phyloP scores from a whole-genome alignment of 2,329 filamentous ascomycete species.

The Aspergillus carbonarius region DNA sequence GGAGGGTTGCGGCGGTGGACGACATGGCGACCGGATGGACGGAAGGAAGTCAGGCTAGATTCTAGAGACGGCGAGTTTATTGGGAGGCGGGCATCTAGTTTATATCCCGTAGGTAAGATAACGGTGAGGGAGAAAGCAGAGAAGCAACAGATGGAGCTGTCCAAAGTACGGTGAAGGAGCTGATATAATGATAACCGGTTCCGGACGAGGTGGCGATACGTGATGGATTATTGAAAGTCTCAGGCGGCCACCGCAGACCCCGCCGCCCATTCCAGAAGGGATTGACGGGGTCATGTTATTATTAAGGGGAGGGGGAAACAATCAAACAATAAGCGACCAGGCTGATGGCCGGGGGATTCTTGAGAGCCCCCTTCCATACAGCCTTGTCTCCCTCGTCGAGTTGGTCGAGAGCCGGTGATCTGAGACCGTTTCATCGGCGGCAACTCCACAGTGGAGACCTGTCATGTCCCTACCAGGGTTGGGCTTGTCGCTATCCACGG shows the following conservation, averaged over 20 bases:
- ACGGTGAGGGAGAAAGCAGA: not conserved
- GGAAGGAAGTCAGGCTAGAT: constrained; percentile 7
- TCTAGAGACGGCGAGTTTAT: not conserved
- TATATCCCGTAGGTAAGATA: not conserved
- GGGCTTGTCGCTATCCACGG: not conserved
- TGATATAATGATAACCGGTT: not conserved
- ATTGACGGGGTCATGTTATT: constrained; percentile 11
- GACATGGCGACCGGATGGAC: constrained; percentile 8
- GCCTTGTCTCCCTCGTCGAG: not conserved
- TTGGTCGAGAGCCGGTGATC: not conserved
- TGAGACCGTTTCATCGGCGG: not conserved
- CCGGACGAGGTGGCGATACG: not conserved
- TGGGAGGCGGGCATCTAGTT: not conserved
- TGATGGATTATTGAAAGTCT: constrained; percentile 10
- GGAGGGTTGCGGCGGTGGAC: constrained; percentile 21
- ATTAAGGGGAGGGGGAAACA: not conserved
- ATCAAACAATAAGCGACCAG: too few species aligned
- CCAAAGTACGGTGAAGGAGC: not conserved
- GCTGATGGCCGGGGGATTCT: not conserved
- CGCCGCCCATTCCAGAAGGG: constrained; percentile 16
- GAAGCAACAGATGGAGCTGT: not conserved
- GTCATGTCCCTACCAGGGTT: not conserved
- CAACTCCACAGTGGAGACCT: not conserved
- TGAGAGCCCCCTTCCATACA: not conserved
- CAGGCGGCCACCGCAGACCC: constrained; percentile 11